These are phyloP conservation scores for Suillus subluteus DNA, from an alignment of 768 basidiomycete genomes.

Conservation along the genomic window DNA sequence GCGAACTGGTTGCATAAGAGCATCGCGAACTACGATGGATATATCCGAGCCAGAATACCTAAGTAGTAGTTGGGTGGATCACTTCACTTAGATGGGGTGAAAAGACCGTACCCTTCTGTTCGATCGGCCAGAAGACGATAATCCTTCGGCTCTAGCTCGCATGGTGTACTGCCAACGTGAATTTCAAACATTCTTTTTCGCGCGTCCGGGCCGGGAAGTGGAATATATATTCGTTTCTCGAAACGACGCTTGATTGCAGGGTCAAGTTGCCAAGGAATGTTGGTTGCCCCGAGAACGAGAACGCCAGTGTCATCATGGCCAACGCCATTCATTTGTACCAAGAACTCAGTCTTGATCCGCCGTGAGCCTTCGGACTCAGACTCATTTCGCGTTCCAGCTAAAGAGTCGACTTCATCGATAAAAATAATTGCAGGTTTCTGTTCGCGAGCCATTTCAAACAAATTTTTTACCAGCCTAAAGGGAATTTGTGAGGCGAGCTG, in stretches of 20 bases:
- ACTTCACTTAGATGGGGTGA: neutral
- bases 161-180: slow-evolving; percentile 92
- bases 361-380: slow-evolving; percentile 98
- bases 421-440: slow-evolving; percentile 98
- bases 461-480: slow-evolving; percentile 86
- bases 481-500: slow-evolving; percentile 5
- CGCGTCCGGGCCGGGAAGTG: slow-evolving; percentile 91
- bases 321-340: slow-evolving; percentile 99
- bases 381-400: slow-evolving; percentile 93
- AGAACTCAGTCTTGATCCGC: slow-evolving; percentile 95
- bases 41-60: slow-evolving; percentile 96
- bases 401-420: slow-evolving; percentile 97
- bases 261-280: slow-evolving; percentile 98
- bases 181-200: slow-evolving; percentile 96
- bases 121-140: slow-evolving; percentile 79
- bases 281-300: slow-evolving; percentile 94
- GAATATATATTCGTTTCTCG: slow-evolving; percentile 98
- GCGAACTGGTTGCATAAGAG: slow-evolving; percentile 97
- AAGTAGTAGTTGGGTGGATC: slow-evolving; percentile 8
- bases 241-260: slow-evolving; percentile 98
- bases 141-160: slow-evolving; percentile 76
- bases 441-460: slow-evolving; percentile 96
- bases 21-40: slow-evolving; percentile 91
- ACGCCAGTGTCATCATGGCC: slow-evolving; percentile 98
- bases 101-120: slow-evolving; percentile 72